Conservation (phyloP, 78 protist genomes). For the Trichosphaerium sp. region DNA sequence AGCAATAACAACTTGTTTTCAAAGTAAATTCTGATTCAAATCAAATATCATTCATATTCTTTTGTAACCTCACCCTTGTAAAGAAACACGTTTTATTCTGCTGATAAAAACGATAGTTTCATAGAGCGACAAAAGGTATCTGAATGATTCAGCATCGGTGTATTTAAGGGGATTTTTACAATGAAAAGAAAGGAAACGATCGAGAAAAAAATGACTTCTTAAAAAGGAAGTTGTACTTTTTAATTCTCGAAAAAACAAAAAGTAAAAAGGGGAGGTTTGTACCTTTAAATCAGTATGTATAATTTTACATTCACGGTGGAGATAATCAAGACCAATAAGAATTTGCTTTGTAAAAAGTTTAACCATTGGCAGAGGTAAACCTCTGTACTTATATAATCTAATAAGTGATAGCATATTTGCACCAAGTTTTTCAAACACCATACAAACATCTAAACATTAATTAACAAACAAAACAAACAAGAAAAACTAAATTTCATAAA, state of each 20-base stretch:
- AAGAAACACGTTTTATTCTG: too few species aligned
- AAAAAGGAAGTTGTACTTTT: not conserved
- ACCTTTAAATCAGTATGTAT: slow-evolving; percentile 92
- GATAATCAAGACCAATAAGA: slow-evolving; percentile 62
- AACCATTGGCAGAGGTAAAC: slow-evolving; percentile 70
- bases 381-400: slow-evolving; percentile 64
- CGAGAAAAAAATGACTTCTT: not conserved
- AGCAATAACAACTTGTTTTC: too few species aligned
- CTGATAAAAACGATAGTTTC: too few species aligned
- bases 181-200: too few species aligned
- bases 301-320: slow-evolving; percentile 73
- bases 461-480: too few species aligned
- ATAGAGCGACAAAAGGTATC: too few species aligned
- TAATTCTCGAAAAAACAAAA: not conserved
- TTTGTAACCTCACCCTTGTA: too few species aligned
- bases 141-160: too few species aligned
- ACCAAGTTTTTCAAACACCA: slow-evolving; percentile 88
- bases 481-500: too few species aligned
- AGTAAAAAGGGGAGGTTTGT: not conserved
- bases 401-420: slow-evolving; percentile 69
- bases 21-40: too few species aligned
- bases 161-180: too few species aligned
- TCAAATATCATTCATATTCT: too few species aligned
- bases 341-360: slow-evolving; percentile 56
- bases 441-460: slow-evolving; percentile 62